These are phyloP conservation scores for Sequoiadendron giganteum DNA, from an alignment of 75 land plant species.

Conservation along the genomic window DNA sequence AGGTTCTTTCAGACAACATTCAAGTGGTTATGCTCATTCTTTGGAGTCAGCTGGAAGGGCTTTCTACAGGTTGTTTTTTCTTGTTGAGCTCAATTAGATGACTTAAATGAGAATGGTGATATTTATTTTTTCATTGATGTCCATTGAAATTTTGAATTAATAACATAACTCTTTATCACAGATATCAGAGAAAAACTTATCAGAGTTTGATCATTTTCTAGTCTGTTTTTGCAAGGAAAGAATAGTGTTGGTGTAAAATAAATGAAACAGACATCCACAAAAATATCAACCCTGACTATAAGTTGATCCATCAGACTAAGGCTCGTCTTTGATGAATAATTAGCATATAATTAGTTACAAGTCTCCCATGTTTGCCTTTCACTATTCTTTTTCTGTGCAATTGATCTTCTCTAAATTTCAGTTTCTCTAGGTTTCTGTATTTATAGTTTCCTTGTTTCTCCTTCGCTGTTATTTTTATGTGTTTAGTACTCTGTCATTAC, in stretches of 20 bases:
- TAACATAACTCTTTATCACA: background rate
- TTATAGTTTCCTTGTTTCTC: no score
- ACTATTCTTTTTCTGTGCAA: background rate
- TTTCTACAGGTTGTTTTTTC: constrained; percentile 61
- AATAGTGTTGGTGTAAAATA: background rate
- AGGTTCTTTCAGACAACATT: constrained; percentile 54
- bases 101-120: background rate
- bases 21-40: constrained; percentile 56
- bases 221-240: background rate
- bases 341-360: background rate
- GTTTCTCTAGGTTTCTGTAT: background rate
- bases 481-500: no score
- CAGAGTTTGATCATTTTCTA: background rate
- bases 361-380: background rate
- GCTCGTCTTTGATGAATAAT: background rate
- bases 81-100: background rate
- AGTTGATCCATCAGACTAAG: background rate
- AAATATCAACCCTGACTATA: background rate
- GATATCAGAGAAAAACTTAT: background rate
- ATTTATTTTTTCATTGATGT: background rate
- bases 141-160: background rate
- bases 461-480: no score
- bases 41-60: constrained; percentile 71
- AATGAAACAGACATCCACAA: background rate
- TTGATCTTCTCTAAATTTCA: background rate